Base-by-base conservation (phyloP, 1,284 basidiomycete genomes). In the Kalmanozyma brasiliensis region DNA sequence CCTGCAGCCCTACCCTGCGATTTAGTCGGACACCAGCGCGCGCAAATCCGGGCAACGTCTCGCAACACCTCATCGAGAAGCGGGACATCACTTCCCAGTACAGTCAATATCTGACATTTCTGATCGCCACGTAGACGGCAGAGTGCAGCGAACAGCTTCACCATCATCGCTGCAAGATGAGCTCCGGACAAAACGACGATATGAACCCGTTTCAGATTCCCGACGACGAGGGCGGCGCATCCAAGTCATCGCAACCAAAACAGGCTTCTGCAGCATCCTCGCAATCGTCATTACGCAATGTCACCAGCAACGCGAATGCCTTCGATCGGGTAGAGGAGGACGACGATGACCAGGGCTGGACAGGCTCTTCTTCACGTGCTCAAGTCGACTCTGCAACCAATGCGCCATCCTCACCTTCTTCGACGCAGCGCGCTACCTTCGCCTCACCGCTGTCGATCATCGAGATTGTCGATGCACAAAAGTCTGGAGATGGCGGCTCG, bases 401-500 rank as follows among this genome's bases (percentile, higher is more conserved):
- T 10, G 41, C 33, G 13, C 8, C 44, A 17, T 47, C 37, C 11
- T 57, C 62, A 11, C 61, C 61, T 23, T 47, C 67, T 19, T 43
- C 46, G 10, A 8, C 35, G 19, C 35, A 38, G 17, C 56, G 61
- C 9, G 47, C 48, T 5, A 71, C 63, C 13, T 59, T 60, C 38
- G 68, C 68, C 2, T 53, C 51, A 4, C 63, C 68, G 8, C 68
- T 42, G 1, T 71, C 68, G 3, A 58, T 66, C 23, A 71, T 71
- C 56, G 63, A 66, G 44, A 68, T 72, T n/a, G 47, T 89, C 41
- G 95, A 98, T 82, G 95, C 95, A 4, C 89, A 92, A 84, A 98
- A 98, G 88, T 97, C 94, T 14, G 88, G 89, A 11, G 87, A 93
- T 57, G 92, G 77, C 16, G 74, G 87, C 53, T 90, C 92, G 11